Base-by-base conservation (phyloP, 2,329 filamentous ascomycete genomes). In the Trichophyton schoenleinii region DNA sequence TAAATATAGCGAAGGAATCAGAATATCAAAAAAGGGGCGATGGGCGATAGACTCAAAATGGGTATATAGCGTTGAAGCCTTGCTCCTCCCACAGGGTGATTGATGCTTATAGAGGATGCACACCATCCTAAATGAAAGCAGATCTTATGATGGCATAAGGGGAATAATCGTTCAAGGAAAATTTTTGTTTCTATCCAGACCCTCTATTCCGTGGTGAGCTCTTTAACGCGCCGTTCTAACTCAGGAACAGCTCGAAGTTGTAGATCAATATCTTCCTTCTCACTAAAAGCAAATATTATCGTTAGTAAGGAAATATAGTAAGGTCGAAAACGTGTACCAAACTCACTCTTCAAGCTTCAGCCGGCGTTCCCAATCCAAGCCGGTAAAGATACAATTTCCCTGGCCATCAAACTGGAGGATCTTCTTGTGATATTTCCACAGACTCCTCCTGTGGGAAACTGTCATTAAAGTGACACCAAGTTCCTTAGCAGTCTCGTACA, bases 391-490 rank as follows among this genome's bases (percentile, higher is more conserved):
- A 69, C 89, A 96, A 58, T 90, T 81, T 0, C 94, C 94, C 74
- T 96, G 89, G 0, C 94, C 94, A 73, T 97, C 92, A 72, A 99
- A 99, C 74, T 99, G 94, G 70, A 99, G 74, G 63, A 99, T 97
- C 74, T 87, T 87, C 67, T 85, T 87, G 73, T 99, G 94, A 73
- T 99, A 97, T 74, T 94, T 91, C 94, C 94, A 99, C 67, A 99
- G 75, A 76, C 89, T 95, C 64, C 91, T 80, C 7, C 94, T 80
- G 73, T 99, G 94, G 66, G 86, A 91, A 25, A 99, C 94, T 0
- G 94, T 99, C 89, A 99, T 96, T 65, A 99, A 81, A 0, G 94
- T 97, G 68, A 96, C 94, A 2, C 89, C 91, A 18, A 96, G 77
- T 18, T 83, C 81, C 80, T 99, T 97, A 58, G 94, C 94, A 61